These are phyloP conservation scores for Hypoxylon rickii DNA, from an alignment of 495 filamentous ascomycete species.

Conservation along the genomic window DNA sequence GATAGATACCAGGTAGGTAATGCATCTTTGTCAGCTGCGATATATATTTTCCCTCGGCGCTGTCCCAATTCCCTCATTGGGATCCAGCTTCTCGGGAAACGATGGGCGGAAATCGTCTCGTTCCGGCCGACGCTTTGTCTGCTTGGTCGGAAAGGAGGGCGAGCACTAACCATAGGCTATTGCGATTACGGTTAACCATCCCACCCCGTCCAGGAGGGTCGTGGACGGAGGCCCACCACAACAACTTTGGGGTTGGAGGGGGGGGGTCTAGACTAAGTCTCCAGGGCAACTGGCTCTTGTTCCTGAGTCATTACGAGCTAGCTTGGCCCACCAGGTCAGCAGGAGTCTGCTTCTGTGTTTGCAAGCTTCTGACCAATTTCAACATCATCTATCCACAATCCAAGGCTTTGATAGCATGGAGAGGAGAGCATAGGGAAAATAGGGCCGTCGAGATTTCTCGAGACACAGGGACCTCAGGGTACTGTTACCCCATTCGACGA, in stretches of 20 bases:
- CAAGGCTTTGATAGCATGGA: too few species aligned
- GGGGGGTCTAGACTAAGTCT: slow-evolving; percentile 14
- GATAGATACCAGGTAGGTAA: not conserved
- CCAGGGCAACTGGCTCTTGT: not conserved
- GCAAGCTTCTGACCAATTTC: not conserved
- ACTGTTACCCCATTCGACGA: slow-evolving; percentile 12
- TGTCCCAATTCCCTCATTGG: slow-evolving; percentile 22
- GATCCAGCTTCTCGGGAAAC: slow-evolving; percentile 24
- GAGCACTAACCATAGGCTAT: slow-evolving; percentile 18
- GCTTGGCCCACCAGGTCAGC: not conserved
- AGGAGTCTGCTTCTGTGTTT: not conserved
- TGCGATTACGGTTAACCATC: slow-evolving; percentile 16
- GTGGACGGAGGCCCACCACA: not conserved
- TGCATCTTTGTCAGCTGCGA: slow-evolving; percentile 9
- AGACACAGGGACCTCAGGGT: slow-evolving; percentile 11
- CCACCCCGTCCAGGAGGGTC: too few species aligned
- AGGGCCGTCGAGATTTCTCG: not conserved
- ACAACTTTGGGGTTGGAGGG: slow-evolving; percentile 4
- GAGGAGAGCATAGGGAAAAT: not conserved
- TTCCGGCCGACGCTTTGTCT: slow-evolving; percentile 22
- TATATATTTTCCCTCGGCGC: slow-evolving; percentile 8
- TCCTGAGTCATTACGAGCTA: slow-evolving; percentile 11
- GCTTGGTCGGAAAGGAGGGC: slow-evolving; percentile 14
- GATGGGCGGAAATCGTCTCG: slow-evolving; percentile 17
- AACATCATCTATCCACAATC: too few species aligned